Evolutionary conservation across 768 basidiomycete species (phyloP).

Genomic region (Clavulina sp.): DNA sequence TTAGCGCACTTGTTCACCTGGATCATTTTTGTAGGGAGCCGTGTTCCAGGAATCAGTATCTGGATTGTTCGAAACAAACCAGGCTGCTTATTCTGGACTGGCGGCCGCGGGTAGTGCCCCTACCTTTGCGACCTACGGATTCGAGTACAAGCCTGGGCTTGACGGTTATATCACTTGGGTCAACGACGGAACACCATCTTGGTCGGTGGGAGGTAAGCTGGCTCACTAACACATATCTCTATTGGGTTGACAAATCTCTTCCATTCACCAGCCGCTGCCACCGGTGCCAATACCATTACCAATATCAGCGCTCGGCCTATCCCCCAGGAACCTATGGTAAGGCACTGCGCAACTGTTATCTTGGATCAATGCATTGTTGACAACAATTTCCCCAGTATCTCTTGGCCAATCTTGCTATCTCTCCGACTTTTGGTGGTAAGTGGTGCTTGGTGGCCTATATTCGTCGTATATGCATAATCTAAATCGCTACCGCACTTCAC

Average conservation of each 20-base stretch:
- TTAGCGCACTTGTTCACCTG: neutral
- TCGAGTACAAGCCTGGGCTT: slow-evolving; percentile 67
- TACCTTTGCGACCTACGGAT: slow-evolving; percentile 49
- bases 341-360: slow-evolving; percentile 1
- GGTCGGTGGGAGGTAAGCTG: slow-evolving; percentile 41
- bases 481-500: slow-evolving; percentile 72
- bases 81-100: slow-evolving; percentile 39
- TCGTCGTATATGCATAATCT: slow-evolving; percentile 73
- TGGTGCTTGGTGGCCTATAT: neutral
- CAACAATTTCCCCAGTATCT: slow-evolving; percentile 37
- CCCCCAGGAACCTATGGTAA: slow-evolving; percentile 70
- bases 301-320: slow-evolving; percentile 53
- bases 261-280: slow-evolving; percentile 21
- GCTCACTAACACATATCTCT: neutral
- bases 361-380: neutral
- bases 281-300: slow-evolving; percentile 40
- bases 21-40: slow-evolving; percentile 29
- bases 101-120: neutral
- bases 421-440: slow-evolving; percentile 56
- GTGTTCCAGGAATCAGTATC: slow-evolving; percentile 75
- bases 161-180: slow-evolving; percentile 74
- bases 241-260: neutral
- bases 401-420: slow-evolving; percentile 74
- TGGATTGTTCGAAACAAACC: slow-evolving; percentile 49
- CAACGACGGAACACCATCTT: slow-evolving; percentile 37